Evolutionary conservation across 2,329 filamentous ascomycete genomes (phyloP), one percentile per base, ranked within the genome.

Genomic region (Truncatella angustata): DNA sequence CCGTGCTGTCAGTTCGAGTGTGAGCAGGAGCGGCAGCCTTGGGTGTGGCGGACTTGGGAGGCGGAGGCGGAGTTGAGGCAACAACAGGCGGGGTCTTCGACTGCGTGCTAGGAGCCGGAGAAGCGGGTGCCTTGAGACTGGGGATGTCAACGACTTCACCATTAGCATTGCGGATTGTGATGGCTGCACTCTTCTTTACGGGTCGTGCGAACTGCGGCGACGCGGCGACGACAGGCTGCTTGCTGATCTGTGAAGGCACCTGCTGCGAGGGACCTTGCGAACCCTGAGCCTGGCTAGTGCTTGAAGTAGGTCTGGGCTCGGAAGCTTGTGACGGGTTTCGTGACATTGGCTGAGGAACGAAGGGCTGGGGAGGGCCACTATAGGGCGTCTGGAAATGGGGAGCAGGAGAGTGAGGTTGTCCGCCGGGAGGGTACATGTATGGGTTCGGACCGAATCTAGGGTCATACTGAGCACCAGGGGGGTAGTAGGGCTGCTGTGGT

Each of bases 131-230:
- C 67, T 83, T 84, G 56, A 81, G 72, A 50, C 72, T 82, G 66
- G 75, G 89, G 74, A 78, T 81, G 60, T 91, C 85, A 11, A 97
- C 76, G 26, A 85, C 82, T 66, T 94, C 90, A 56, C 91, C 92
- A 51, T 86, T 81, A 26, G 87, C 81, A 63, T 91, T 90, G 77
- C 91, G 95, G 76, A 97, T 96, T 45, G 85, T 78, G 58, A 97
- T 88, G 1, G 87, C 85, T 44, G 85, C 85, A 70, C 83, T 91
- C 77, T 87, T 90, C 67, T 77, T 78, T 18, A 74, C 75, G 23
- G 65, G 64, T 62, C 78, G 82, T 66, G 74, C 67, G 53, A 81
- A 80, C 54, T 69, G 71, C 35, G 70, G 72, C 12, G 73, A 70
- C 3, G 71, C 65, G 54, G 71, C 70, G n/a, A 80, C 66, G 2